These are phyloP conservation scores for Pestalotiopsis sp. DNA, from an alignment of 2,329 filamentous ascomycete species.

Conservation along the genomic window DNA sequence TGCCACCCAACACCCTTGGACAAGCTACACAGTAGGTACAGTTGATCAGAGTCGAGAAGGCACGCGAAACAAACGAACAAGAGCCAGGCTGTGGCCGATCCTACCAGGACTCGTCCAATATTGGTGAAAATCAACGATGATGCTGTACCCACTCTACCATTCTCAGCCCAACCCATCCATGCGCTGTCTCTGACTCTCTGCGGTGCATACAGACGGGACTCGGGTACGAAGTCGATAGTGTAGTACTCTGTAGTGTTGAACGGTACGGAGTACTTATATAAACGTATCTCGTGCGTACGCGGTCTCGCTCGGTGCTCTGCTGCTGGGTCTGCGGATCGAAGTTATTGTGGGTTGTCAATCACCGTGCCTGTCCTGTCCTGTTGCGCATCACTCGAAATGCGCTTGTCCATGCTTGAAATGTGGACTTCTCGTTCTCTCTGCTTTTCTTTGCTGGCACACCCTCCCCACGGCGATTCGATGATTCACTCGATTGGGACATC, in stretches of 20 bases:
- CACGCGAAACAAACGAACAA: neutral
- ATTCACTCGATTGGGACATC: neutral
- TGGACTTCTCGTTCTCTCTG: neutral
- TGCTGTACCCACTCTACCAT: neutral
- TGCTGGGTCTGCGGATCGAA: neutral
- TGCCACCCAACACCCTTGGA: too few species aligned
- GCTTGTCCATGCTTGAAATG: constrained; percentile 8
- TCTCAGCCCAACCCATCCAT: neutral
- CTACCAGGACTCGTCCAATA: neutral
- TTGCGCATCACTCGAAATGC: neutral
- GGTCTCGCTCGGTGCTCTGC: too few species aligned
- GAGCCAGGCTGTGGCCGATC: neutral
- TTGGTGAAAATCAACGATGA: neutral
- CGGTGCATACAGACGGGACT: too few species aligned
- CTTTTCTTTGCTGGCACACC: neutral
- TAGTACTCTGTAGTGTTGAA: too few species aligned
- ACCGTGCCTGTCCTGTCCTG: neutral
- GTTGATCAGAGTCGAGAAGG: neutral
- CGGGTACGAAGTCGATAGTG: too few species aligned
- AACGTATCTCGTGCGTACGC: too few species aligned
- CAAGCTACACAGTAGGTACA: too few species aligned
- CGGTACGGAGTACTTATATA: too few species aligned
- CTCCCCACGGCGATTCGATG: neutral
- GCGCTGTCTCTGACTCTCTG: too few species aligned
- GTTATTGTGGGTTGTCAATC: neutral